Conservation (phyloP, 768 basidiomycete species). For the Boletus rubroflammeus region DNA sequence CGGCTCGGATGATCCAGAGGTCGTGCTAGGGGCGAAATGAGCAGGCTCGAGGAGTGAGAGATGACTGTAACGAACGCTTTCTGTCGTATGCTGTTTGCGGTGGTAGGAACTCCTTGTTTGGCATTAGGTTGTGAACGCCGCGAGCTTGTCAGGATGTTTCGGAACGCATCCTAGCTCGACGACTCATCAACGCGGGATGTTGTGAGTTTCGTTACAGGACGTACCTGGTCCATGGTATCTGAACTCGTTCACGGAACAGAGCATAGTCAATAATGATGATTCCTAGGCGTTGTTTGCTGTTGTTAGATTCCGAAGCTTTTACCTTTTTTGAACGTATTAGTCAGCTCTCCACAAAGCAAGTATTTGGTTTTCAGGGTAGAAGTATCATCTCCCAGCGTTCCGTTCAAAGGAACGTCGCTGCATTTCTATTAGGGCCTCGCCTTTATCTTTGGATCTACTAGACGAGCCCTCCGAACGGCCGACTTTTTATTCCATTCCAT, state of each 20-base stretch:
- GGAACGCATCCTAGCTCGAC: slow-evolving; percentile 54
- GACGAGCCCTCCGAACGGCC: neutral
- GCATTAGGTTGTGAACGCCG: slow-evolving; percentile 18
- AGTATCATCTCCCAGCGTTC: neutral
- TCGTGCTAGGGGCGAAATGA: slow-evolving; percentile 37
- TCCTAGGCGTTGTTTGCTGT: slow-evolving; percentile 24
- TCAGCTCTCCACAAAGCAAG: slow-evolving; percentile 1
- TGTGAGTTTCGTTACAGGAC: neutral
- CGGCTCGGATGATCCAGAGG: slow-evolving; percentile 49
- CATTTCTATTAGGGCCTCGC: slow-evolving; percentile 1
- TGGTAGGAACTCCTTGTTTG: slow-evolving; percentile 3
- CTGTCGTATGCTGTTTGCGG: slow-evolving; percentile 1
- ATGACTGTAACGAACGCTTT: slow-evolving; percentile 15
- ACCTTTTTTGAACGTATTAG: slow-evolving; percentile 5
- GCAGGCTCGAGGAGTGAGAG: neutral
- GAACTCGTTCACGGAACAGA: neutral
- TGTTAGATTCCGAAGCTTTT: slow-evolving; percentile 28
- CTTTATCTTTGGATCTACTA: slow-evolving; percentile 4
- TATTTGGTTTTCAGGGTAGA: neutral
- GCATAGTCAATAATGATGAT: neutral
- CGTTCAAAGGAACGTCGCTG: slow-evolving; percentile 3
- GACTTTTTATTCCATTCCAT: slow-evolving; percentile 7
- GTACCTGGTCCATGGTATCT: slow-evolving; percentile 29
- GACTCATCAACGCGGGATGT: neutral
- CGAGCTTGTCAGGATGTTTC: slow-evolving; percentile 43